Base-by-base conservation (phyloP, 306 rosid genomes). In the Pterocarpus santalinus region DNA sequence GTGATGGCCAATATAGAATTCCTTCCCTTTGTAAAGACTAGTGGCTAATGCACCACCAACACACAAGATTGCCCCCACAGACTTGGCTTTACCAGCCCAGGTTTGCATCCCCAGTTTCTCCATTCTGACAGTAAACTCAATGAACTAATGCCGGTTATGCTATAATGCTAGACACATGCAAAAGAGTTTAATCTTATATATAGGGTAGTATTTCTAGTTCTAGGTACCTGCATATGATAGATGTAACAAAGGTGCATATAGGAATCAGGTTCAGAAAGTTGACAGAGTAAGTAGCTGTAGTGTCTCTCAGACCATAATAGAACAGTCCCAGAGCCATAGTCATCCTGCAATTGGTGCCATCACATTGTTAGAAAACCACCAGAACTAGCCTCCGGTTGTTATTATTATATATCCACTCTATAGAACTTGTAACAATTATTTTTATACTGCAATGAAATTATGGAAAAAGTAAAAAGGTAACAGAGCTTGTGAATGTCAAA, bases 251-350 rank as follows among this genome's bases (percentile, higher is more conserved):
- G 17, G 98, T 91, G 72, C 44, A 80, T 4, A 89, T 84, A 2
- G 94, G 97, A 60, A 91, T 47, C 14, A 91, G 55, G 85, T 88
- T 94, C 62, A 94, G 94, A 69, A 90, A 89, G 56, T 86, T 90
- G 16, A 76, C 63, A 11, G 95, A 81, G 72, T 91, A 91, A 6
- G 98, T 84, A 28, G 97, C 94, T 2, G 93, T 46, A 12, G 95
- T 94, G 78, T 90, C 92, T 72, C 91, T 67, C 7, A 94, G 85
- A 8, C 98, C 98, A 80, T 84, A 88, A 55, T 88, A 91, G 65
- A 60, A 88, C 55, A 91, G 4, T 77, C 91, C 89, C 86, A 80
- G 61, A 15, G 92, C 86, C 61, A 80, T 7, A 15, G 87, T 86
- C 79, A 90, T 82, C 84, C 98, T 91, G 87, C 30, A 78, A 47